Percentiles rank a stretch among this genome's conserved stretches.
phyloP scores from a whole-genome alignment of 257 asterid species.

The Ballota nigra region DNA sequence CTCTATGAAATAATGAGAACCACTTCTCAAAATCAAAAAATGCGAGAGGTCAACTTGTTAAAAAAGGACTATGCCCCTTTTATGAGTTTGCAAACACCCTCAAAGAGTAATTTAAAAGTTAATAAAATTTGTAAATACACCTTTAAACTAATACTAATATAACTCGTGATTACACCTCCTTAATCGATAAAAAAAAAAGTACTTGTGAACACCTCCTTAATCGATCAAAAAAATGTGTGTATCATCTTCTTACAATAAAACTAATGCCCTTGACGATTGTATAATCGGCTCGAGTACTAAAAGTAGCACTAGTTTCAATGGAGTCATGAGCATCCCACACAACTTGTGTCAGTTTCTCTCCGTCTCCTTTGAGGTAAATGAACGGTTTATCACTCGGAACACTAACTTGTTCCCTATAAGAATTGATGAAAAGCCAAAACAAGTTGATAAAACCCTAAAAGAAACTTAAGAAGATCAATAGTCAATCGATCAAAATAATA shows the following conservation, averaged over 20 bases:
- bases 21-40: too few relatives aligned
- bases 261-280: constrained; percentile 48
- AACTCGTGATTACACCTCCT: too few relatives aligned
- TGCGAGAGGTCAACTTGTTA: too few relatives aligned
- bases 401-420: constrained; percentile 54
- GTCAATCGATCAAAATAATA: background rate
- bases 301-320: constrained; percentile 53
- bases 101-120: too few relatives aligned
- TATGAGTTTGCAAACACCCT: too few relatives aligned
- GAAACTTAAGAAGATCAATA: background rate
- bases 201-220: too few relatives aligned
- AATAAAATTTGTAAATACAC: too few relatives aligned
- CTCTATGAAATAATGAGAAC: too few relatives aligned
- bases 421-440: background rate
- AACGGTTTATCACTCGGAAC: constrained; percentile 54
- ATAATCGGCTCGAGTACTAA: constrained; percentile 56
- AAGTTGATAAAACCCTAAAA: background rate
- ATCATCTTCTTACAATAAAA: constrained; percentile 44
- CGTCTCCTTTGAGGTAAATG: constrained; percentile 66
- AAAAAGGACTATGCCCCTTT: too few relatives aligned
- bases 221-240: background rate
- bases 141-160: too few relatives aligned
- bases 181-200: too few relatives aligned
- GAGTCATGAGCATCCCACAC: constrained; percentile 45
- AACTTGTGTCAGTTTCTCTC: constrained; percentile 33